Base-by-base conservation (phyloP, 2,329 filamentous ascomycete genomes). In the Phaeosphaeria sp. region DNA sequence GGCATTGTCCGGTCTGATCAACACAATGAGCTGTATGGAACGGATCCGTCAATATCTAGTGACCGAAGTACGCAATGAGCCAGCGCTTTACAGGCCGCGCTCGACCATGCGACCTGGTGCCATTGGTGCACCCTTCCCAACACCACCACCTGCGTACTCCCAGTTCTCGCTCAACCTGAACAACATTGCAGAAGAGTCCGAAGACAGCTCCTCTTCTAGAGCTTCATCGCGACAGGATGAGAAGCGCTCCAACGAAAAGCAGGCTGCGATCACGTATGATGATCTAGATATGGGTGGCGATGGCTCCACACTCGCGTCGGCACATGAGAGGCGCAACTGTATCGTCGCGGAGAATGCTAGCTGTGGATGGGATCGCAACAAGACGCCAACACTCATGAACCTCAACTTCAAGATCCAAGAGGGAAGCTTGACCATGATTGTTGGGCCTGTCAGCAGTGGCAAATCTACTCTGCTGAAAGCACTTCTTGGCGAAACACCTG, bases 391-490 rank as follows among this genome's bases (percentile, higher is more conserved):
- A 20, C 51, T 53, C 20, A 46, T 30, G 21, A 45, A 49, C 18
- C 51, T 61, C 20, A 56, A 56, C 42, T 45, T 61, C 21, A 47
- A n/a, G 8, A 51, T 61, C 25, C 39, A 22, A 25, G 24, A 40
- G 24, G 52, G 50, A 2, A 51, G n/a, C 5, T 25, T 62, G 25
- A 60, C 52, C 5, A 45, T 61, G 7, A 46, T 65, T n/a, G 43
- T 57, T n/a, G 64, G 64, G 2, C 61, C 61, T 1, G 53, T 60
- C 18, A 57, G 55, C 15, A 55, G 47, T 18, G 64, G 64, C 21
- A 67, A 67, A 36, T 52, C 81, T 13, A 82, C 80, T 1, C 60
- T 84, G 2, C 30, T 63, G 6, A 66, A 64, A 46, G 46, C 55
- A 2, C 40, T 71, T 11, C 48, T 68, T 1, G 60, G 66, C 6